Evolutionary conservation across 1,139 yeast species (phyloP).

Genomic region (Tardiomyces blankii): DNA sequence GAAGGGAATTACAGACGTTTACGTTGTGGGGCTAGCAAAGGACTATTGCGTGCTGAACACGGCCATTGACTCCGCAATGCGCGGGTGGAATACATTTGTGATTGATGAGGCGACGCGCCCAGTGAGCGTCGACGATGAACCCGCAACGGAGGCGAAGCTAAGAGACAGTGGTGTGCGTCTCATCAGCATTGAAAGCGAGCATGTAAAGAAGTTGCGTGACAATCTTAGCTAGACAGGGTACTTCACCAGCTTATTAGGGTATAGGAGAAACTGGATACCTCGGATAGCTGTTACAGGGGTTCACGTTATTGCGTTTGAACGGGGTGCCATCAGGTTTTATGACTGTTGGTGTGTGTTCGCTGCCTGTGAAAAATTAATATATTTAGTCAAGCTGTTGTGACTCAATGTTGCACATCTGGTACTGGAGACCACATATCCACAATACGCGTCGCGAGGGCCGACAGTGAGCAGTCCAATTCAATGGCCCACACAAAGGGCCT

Average conservation of each 20-base stretch:
- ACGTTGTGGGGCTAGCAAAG: conserved; percentile 71
- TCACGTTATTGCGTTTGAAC: too few relatives aligned
- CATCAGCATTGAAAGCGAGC: neutral
- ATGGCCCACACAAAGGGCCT: neutral
- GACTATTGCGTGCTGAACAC: conserved; percentile 78
- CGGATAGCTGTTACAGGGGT: too few relatives aligned
- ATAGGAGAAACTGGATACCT: too few relatives aligned
- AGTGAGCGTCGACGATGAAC: neutral
- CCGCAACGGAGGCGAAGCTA: neutral
- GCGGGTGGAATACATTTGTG: conserved; percentile 57
- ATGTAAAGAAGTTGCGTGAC: neutral
- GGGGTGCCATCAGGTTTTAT: too few relatives aligned
- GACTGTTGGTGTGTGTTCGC: too few relatives aligned
- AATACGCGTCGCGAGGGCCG: too few relatives aligned
- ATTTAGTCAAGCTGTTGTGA: too few relatives aligned
- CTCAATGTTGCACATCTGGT: too few relatives aligned
- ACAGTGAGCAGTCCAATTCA: neutral
- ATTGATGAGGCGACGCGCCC: conserved; percentile 36
- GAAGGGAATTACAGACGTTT: conserved; percentile 45
- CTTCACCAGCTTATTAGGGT: too few relatives aligned
- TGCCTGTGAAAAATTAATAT: too few relatives aligned
- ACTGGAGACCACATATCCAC: too few relatives aligned
- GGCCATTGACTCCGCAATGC: conserved; percentile 51
- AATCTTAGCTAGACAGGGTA: too few relatives aligned
- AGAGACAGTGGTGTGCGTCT: neutral